These are phyloP conservation scores for Colletotrichum noveboracense DNA, from an alignment of 2,329 filamentous ascomycete genomes.

Conservation along the genomic window DNA sequence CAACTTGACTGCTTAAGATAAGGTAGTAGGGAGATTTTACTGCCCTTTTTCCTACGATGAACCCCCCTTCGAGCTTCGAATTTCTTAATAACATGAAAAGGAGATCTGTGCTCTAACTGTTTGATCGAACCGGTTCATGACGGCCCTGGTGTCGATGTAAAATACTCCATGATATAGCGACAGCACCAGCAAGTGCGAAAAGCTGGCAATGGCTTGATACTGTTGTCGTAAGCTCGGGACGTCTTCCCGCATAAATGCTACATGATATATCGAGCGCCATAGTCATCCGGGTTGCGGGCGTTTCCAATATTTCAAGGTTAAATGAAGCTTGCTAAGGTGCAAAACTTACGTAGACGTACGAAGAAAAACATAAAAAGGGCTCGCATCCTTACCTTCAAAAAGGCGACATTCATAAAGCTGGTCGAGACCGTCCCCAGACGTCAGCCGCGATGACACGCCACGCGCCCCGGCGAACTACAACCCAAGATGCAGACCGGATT, in stretches of 20 bases:
- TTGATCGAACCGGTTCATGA: neutral
- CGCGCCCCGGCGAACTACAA: neutral
- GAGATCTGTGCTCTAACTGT: neutral
- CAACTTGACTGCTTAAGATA: too few relatives aligned
- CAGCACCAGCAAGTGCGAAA: neutral
- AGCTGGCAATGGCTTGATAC: neutral
- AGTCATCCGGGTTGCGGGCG: neutral
- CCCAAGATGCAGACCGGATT: neutral
- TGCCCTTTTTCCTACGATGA: too few relatives aligned
- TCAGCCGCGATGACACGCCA: neutral
- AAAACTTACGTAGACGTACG: rapidly evolving
- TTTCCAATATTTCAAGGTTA: neutral
- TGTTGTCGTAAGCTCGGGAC: neutral
- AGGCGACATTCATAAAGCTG: rapidly evolving
- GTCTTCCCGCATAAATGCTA: neutral
- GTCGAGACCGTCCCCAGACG: neutral
- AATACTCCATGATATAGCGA: neutral
- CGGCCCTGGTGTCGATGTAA: neutral
- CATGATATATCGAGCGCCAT: neutral
- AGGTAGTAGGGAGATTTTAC: too few relatives aligned
- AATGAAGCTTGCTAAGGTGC: rapidly evolving
- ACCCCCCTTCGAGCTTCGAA: too few relatives aligned
- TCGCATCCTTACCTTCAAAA: rapidly evolving
- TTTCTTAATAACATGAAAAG: too few relatives aligned
- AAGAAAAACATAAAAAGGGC: neutral